These are phyloP conservation scores for Phaseolus lunatus DNA, from an alignment of 306 rosid species.

Conservation along the genomic window DNA sequence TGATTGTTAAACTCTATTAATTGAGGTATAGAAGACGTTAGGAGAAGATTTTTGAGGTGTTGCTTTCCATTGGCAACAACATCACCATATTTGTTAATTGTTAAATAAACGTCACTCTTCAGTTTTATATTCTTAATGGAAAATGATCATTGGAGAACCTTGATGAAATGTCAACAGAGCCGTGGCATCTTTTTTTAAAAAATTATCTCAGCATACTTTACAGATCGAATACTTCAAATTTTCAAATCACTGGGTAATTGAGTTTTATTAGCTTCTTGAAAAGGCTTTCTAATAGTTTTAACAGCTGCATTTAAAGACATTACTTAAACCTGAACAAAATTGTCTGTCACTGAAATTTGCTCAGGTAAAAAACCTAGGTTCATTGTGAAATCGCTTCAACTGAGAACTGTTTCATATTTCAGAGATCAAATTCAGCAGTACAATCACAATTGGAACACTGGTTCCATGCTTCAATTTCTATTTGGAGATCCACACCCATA, in stretches of 20 bases:
- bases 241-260: not conserved
- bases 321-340: constrained; percentile 26
- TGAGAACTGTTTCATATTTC: not conserved
- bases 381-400: not conserved
- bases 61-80: constrained; percentile 47
- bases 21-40: not conserved
- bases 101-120: constrained; percentile 46
- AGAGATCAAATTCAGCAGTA: not conserved
- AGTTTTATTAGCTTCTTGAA: not conserved
- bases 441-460: not conserved
- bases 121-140: constrained; percentile 49
- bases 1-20: constrained; percentile 21
- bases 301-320: not conserved
- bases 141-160: constrained; percentile 53
- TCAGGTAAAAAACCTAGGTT: constrained; percentile 5
- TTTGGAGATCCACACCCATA: too few species aligned
- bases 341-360: constrained; percentile 14
- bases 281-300: constrained; percentile 4
- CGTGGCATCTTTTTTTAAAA: constrained; percentile 30
- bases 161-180: constrained; percentile 46
- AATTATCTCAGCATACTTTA: not conserved
- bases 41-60: constrained; percentile 46
- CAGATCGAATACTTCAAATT: not conserved
- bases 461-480: too few species aligned
- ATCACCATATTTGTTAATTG: constrained; percentile 50